Conservation (phyloP, 495 filamentous ascomycete species). For the Terfezia boudieri region DNA sequence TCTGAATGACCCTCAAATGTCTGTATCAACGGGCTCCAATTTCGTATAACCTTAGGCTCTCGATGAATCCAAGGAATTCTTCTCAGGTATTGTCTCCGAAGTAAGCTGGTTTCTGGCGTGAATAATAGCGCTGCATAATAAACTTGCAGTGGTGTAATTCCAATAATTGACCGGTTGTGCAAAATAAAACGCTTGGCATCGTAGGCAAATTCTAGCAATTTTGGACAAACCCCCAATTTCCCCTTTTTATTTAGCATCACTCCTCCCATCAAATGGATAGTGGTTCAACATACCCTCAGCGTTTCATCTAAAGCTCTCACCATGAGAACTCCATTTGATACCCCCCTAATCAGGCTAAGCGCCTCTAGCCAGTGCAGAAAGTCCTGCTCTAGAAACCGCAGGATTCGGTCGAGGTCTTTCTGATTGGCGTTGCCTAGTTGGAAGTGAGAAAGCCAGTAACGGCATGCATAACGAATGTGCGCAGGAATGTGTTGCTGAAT, state of each 20-base stretch:
- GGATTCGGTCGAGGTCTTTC: slow-evolving; percentile 6
- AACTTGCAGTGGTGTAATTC: not conserved
- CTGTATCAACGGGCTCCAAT: no score
- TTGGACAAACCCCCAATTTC: not conserved
- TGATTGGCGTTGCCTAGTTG: slow-evolving; percentile 14
- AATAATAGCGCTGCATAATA: not conserved
- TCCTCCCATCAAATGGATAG: not conserved
- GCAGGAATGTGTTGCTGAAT: slow-evolving; percentile 15
- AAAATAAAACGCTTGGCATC: not conserved
- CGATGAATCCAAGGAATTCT: no score
- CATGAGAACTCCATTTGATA: not conserved
- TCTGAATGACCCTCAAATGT: no score
- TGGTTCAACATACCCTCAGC: not conserved
- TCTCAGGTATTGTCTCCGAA: not conserved
- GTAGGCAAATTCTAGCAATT: not conserved
- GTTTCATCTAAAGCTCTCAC: no score
- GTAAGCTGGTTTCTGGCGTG: not conserved
- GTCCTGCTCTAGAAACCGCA: slow-evolving; percentile 6
- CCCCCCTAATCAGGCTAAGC: slow-evolving; percentile 7
- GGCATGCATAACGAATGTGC: slow-evolving; percentile 24
- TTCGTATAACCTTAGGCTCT: no score
- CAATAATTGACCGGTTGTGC: not conserved
- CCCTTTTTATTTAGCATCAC: not conserved
- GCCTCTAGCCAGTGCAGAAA: not conserved
- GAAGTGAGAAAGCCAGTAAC: slow-evolving; percentile 29